These are phyloP conservation scores for Penicillium cataractarum DNA, from an alignment of 495 filamentous ascomycete species.

Conservation along the genomic window DNA sequence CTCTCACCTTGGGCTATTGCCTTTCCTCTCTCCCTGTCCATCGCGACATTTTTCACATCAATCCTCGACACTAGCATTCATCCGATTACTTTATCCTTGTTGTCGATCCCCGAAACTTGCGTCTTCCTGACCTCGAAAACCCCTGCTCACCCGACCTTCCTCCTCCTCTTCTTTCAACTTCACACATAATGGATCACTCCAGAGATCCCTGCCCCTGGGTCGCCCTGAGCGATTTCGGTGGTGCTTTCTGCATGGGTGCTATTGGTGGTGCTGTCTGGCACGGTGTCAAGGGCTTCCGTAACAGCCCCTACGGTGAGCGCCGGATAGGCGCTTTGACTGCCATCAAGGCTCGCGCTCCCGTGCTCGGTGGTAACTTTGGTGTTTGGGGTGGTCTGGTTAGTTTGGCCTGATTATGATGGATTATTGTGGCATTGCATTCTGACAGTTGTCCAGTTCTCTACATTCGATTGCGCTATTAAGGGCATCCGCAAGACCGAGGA, in stretches of 20 bases:
- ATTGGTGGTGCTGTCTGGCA: conserved; percentile 98
- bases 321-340: conserved; percentile 95
- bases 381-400: conserved; percentile 96
- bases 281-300: conserved; percentile 94
- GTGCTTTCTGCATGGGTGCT: conserved; percentile 92
- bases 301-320: conserved; percentile 88
- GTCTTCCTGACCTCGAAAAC: not conserved
- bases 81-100: not conserved
- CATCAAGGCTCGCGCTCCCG: conserved; percentile 94
- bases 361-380: conserved; percentile 96
- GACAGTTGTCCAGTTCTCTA: conserved; percentile 32
- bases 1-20: conserved; percentile 8
- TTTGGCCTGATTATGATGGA: not conserved
- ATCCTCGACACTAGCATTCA: conserved; percentile 3
- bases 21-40: not conserved
- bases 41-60: not conserved
- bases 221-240: conserved; percentile 92
- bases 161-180: conserved; percentile 14
- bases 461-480: conserved; percentile 97
- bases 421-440: not conserved
- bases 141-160: conserved; percentile 13
- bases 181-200: conserved; percentile 80
- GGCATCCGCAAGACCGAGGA: conserved; percentile 95
- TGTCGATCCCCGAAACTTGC: conserved; percentile 2
- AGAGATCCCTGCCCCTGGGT: conserved; percentile 98